These are phyloP conservation scores for Metschnikowia arizonensis DNA, from an alignment of 805 yeast genomes.

Conservation along the genomic window DNA sequence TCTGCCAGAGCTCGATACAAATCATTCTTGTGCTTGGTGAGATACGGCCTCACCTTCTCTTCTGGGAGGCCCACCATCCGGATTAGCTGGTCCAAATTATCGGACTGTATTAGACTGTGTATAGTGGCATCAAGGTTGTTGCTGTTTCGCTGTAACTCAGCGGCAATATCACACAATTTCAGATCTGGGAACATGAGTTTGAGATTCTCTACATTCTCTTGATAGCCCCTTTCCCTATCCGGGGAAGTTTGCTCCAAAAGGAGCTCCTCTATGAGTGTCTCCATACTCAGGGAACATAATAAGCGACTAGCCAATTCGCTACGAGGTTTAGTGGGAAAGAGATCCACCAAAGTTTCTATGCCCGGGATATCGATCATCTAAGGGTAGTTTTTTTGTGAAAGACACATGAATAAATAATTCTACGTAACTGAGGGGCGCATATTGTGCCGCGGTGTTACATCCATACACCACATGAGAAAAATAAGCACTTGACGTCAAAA, in stretches of 20 bases:
- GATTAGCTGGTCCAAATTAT: slow-evolving; percentile 5
- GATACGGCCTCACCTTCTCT: slow-evolving; percentile 12
- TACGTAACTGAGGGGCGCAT: not conserved
- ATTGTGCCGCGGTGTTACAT: not conserved
- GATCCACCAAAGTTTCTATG: slow-evolving; percentile 24
- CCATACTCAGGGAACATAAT: slow-evolving; percentile 21
- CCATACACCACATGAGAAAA: not conserved
- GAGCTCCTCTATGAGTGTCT: slow-evolving; percentile 25
- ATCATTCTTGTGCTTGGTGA: slow-evolving; percentile 26
- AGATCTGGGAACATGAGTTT: slow-evolving; percentile 46
- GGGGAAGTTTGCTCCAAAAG: slow-evolving; percentile 12
- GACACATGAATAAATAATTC: not conserved
- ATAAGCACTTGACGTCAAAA: not conserved
- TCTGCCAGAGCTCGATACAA: slow-evolving; percentile 33
- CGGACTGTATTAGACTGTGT: slow-evolving; percentile 16
- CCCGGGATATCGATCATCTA: slow-evolving; percentile 9
- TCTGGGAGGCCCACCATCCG: slow-evolving; percentile 6
- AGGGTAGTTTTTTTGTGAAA: not conserved
- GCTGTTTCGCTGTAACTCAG: slow-evolving; percentile 25
- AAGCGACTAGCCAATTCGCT: slow-evolving; percentile 27
- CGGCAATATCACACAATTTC: slow-evolving; percentile 25
- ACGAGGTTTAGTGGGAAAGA: slow-evolving; percentile 26
- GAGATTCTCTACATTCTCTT: slow-evolving; percentile 22
- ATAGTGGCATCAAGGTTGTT: slow-evolving; percentile 29
- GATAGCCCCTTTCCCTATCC: slow-evolving; percentile 3